phyloP scores from a whole-genome alignment of 75 land plant species.

The Cunninghamia lanceolata region DNA sequence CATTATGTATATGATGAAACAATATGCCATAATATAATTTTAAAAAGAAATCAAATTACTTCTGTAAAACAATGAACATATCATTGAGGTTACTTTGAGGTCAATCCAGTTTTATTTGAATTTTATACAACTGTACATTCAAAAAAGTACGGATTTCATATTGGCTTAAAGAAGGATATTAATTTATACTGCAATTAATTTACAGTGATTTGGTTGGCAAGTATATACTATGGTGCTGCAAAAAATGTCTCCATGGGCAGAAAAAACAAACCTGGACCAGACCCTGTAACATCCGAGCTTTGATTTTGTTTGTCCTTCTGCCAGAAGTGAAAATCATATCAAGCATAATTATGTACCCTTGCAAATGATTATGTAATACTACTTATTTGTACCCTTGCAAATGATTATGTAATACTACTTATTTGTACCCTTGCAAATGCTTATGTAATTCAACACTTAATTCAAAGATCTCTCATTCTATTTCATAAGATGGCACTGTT shows the following conservation, averaged over 20 bases:
- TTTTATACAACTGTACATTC: not conserved
- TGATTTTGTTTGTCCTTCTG: slow-evolving; percentile 11
- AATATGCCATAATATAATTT: not conserved
- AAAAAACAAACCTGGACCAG: slow-evolving; percentile 10
- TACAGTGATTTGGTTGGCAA: not conserved
- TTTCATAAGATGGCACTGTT: not conserved
- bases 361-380: no score
- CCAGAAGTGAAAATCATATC: not conserved
- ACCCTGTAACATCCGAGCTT: slow-evolving; percentile 10
- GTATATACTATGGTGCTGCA: not conserved
- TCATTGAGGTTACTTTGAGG: not conserved
- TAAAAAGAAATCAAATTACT: not conserved
- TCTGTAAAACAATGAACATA: not conserved
- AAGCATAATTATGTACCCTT: not conserved
- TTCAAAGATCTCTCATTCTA: not conserved
- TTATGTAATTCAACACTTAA: no score
- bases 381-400: no score
- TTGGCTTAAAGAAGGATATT: not conserved
- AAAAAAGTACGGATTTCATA: not conserved
- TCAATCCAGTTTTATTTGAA: not conserved
- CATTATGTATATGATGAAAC: not conserved
- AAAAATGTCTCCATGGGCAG: not conserved
- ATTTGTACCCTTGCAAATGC: not conserved
- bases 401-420: no score
- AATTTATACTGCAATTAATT: not conserved